Evolutionary conservation across 176 grass and related monocot species (phyloP).

Genomic region (Canna indica): DNA sequence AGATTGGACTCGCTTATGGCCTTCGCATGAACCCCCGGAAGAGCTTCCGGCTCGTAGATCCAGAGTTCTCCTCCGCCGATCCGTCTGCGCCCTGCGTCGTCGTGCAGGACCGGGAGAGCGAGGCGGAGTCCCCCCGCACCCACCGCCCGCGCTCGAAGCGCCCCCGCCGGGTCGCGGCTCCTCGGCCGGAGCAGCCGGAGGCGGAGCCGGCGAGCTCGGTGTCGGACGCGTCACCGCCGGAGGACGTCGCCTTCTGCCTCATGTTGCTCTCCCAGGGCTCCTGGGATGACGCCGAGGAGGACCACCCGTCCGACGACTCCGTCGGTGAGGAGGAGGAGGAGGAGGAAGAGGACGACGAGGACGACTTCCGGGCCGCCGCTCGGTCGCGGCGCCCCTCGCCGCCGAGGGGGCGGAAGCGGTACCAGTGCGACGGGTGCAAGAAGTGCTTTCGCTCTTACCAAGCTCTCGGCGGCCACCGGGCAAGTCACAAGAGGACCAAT

Average conservation of each 20-base stretch:
- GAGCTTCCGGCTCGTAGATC: conserved; percentile 14
- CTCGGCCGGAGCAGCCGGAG: conserved; percentile 17
- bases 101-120: conserved; percentile 54
- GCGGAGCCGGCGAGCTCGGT: conserved; percentile 40
- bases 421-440: conserved; percentile 14
- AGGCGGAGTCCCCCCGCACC: conserved; percentile 43
- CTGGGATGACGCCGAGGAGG: conserved; percentile 17
- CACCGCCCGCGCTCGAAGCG: conserved; percentile 35
- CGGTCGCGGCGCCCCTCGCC: background rate
- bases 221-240: conserved; percentile 56
- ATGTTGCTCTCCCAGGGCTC: conserved; percentile 65
- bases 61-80: background rate
- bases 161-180: conserved; percentile 5
- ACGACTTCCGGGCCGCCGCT: background rate
- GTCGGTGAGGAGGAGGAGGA: background rate
- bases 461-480: conserved; percentile 13
- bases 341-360: background rate
- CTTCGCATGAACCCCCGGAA: conserved; percentile 12
- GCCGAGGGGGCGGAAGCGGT: background rate
- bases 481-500: conserved; percentile 14
- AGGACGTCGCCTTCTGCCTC: conserved; percentile 52
- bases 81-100: background rate
- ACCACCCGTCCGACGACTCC: background rate
- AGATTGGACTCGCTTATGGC: too few relatives aligned
- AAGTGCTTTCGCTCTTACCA: conserved; percentile 15